These are phyloP conservation scores for Talaromyces amestolkiae DNA, from an alignment of 2,329 filamentous ascomycete genomes.

Conservation along the genomic window DNA sequence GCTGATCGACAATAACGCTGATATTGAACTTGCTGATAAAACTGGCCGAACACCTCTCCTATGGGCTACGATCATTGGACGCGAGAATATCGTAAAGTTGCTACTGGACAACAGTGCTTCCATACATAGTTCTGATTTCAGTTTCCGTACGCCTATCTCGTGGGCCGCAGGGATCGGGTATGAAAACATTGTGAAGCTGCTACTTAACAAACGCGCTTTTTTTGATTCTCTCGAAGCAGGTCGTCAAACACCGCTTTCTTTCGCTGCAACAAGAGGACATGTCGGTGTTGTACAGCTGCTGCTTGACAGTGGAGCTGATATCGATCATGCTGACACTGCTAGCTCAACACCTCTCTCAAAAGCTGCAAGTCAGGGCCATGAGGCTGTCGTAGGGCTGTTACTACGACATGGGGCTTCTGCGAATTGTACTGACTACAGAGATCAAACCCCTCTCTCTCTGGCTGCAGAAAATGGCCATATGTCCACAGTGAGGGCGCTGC, in stretches of 20 bases:
- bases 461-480: slow-evolving; percentile 3
- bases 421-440: background rate
- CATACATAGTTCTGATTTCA: background rate
- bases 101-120: background rate
- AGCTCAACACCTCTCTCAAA: background rate
- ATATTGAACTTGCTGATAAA: background rate
- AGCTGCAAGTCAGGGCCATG: background rate
- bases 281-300: background rate
- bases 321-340: background rate
- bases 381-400: background rate
- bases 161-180: background rate
- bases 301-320: background rate
- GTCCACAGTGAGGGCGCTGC: background rate
- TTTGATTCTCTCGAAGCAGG: background rate
- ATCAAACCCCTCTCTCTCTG: background rate
- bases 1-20: background rate
- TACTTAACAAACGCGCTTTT: background rate
- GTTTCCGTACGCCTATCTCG: background rate
- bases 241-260: background rate
- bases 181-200: background rate
- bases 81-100: background rate
- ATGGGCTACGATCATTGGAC: background rate
- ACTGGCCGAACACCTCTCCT: background rate
- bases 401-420: background rate
- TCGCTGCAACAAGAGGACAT: background rate